Percentiles rank a stretch among this genome's conserved stretches.
These are phyloP conservation scores for Tilletia setariae DNA, from an alignment of 1,284 basidiomycete species.

Conservation along the genomic window DNA sequence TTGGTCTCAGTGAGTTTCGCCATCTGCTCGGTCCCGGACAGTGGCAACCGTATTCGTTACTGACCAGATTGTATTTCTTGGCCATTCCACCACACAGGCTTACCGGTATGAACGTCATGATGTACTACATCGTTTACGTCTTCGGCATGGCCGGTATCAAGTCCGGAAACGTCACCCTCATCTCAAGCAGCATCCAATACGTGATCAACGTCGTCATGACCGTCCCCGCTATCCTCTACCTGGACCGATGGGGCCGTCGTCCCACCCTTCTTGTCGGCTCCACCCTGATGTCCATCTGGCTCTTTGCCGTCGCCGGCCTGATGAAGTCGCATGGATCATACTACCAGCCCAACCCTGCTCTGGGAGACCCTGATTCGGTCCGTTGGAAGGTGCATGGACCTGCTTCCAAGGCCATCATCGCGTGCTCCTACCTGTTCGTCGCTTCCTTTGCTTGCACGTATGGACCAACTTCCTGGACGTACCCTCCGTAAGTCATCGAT, in stretches of 20 bases:
- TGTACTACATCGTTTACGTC: slow-evolving; percentile 30
- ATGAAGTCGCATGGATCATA: slow-evolving; percentile 17
- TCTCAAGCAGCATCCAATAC: slow-evolving; percentile 27
- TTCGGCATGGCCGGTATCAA: slow-evolving; percentile 27
- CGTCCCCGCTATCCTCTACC: slow-evolving; percentile 30
- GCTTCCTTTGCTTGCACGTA: slow-evolving; percentile 29
- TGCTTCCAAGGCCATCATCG: slow-evolving; percentile 31
- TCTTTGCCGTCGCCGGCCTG: slow-evolving; percentile 28
- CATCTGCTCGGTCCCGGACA: too few species aligned
- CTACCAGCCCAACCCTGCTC: slow-evolving; percentile 16
- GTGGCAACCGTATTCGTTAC: neutral
- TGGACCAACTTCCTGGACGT: too few species aligned
- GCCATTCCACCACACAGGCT: neutral
- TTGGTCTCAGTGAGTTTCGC: slow-evolving; percentile 1
- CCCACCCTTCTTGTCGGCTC: slow-evolving; percentile 32
- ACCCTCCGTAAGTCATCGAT: too few species aligned
- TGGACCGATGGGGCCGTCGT: slow-evolving; percentile 35
- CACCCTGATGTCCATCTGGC: slow-evolving; percentile 29
- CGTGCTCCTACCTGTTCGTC: slow-evolving; percentile 33
- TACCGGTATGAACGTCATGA: slow-evolving; percentile 29
- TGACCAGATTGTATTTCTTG: too few species aligned
- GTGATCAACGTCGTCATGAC: slow-evolving; percentile 40
- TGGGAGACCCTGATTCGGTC: slow-evolving; percentile 14
- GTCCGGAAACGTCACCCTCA: slow-evolving; percentile 21
- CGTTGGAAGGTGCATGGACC: slow-evolving; percentile 26